Evolutionary conservation across 805 yeast genomes (phyloP), one percentile per base, ranked within the genome.

Genomic region (Diddensiella transvaalensis): DNA sequence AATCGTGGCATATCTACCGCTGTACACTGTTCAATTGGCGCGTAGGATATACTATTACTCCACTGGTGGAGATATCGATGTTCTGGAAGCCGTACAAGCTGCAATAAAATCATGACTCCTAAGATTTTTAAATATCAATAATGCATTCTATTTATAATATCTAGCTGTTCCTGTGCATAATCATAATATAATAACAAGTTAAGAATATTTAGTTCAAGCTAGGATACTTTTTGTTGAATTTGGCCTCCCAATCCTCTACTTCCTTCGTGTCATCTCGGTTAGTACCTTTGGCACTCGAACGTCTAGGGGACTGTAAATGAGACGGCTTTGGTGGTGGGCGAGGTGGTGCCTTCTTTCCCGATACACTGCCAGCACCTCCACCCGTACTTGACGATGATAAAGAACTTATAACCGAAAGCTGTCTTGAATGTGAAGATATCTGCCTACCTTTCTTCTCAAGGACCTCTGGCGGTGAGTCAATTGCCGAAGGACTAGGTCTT

Each of bases 201-300:
- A n/a, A 11, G 19, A 26, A 8, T 13, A 26, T 26, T 48, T 47
- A 55, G 18, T 51, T 47, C 33, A 59, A 47, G 37, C 60, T 55
- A 5, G 63, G 63, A 40, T 58, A 58, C 47, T 57, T 59, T 40
- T 55, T 48, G 44, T 59, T 58, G 47, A 59, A 59, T 32, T 48
- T 47, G 36, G 40, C 37, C 42, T 59, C 59, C 63, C 60, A 58
- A 48, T 58, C 63, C 19, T 58, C 60, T 35, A 26, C 13, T n/a
- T 51, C 54, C n/a, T 23, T 22, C 24, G 40, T 23, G n/a, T 29
- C 43, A 15, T 38, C 44, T 13, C 24, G 19, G 36, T 21, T 26
- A 29, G 6, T 15, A 19, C 40, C 42, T 6, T 19, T 35, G 10
- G 30, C 44, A 3, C 22, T 22, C 22, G 39, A 29, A 13, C 52